Evolutionary conservation across 768 basidiomycete species (phyloP).

Genomic region (Lactarius vividus): DNA sequence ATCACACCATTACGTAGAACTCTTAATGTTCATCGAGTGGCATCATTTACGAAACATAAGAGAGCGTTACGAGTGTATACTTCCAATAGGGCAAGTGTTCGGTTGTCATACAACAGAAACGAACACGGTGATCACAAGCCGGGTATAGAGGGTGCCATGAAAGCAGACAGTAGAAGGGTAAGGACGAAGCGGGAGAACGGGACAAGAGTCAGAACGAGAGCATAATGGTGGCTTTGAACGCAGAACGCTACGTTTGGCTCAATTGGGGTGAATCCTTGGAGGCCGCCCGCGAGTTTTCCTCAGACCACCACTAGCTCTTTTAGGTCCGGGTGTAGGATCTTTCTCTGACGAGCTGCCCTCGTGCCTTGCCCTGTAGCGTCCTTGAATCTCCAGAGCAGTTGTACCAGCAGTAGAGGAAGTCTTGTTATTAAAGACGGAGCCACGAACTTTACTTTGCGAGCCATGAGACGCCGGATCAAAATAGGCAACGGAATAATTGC

Average conservation of each 20-base stretch:
- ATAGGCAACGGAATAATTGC: conserved; percentile 16
- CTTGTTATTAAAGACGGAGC: conserved; percentile 5
- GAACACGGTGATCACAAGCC: not conserved
- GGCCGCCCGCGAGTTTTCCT: conserved; percentile 22
- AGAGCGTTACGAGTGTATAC: conserved; percentile 3
- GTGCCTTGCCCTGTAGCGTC: conserved; percentile 16
- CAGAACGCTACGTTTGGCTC: not conserved
- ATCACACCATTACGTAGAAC: not conserved
- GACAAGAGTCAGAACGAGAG: conserved; percentile 1
- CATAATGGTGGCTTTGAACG: conserved; percentile 1
- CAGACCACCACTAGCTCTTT: conserved; percentile 8
- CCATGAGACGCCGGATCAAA: conserved; percentile 13
- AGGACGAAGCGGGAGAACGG: not conserved
- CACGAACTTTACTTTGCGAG: conserved; percentile 14
- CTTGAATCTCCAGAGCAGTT: conserved; percentile 12
- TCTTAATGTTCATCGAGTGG: not conserved
- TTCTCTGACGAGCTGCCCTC: conserved; percentile 16
- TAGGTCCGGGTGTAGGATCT: conserved; percentile 2
- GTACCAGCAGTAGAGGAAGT: not conserved
- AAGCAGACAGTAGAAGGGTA: not conserved
- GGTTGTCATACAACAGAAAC: conserved; percentile 4
- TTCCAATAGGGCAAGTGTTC: conserved; percentile 7
- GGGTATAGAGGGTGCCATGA: not conserved
- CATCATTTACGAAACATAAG: not conserved
- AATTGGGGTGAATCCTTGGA: conserved; percentile 17